Percentiles rank a stretch among this genome's conserved stretches.
Evolutionary conservation across 345 rosid genomes (phyloP).

Genomic region (Streptanthus diversifolius): DNA sequence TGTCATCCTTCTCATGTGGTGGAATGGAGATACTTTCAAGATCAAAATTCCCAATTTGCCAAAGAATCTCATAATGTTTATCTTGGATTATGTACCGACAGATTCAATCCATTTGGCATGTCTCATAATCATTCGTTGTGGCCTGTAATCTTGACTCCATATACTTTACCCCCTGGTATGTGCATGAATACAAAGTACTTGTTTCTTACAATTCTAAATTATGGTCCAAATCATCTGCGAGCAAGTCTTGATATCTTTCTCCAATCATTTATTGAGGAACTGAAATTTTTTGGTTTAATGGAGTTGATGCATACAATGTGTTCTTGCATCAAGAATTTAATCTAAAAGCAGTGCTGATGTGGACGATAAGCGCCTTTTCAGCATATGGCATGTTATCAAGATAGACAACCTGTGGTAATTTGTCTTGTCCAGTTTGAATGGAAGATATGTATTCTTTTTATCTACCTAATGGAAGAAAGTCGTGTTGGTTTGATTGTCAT

Average conservation of each 20-base stretch:
- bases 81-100: too few relatives aligned
- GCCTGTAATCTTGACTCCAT: too few relatives aligned
- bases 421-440: background rate
- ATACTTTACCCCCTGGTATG: too few relatives aligned
- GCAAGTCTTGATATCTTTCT: background rate
- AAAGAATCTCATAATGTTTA: background rate
- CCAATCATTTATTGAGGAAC: background rate
- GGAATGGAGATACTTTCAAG: background rate
- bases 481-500: too few relatives aligned
- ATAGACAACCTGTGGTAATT: background rate
- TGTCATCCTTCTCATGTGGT: too few relatives aligned
- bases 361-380: background rate
- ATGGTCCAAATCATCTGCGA: background rate
- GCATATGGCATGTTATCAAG: background rate
- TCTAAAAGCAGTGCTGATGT: background rate
- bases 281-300: background rate
- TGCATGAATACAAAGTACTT: too few relatives aligned
- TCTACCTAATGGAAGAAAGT: too few relatives aligned
- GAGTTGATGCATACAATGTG: background rate
- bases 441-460: background rate
- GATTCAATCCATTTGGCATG: too few relatives aligned
- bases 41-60: background rate
- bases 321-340: background rate
- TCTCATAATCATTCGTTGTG: too few relatives aligned
- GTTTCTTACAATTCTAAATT: background rate